phyloP scores from a whole-genome alignment of 1,284 basidiomycete species.

The Uromyces viciae-fabae region DNA sequence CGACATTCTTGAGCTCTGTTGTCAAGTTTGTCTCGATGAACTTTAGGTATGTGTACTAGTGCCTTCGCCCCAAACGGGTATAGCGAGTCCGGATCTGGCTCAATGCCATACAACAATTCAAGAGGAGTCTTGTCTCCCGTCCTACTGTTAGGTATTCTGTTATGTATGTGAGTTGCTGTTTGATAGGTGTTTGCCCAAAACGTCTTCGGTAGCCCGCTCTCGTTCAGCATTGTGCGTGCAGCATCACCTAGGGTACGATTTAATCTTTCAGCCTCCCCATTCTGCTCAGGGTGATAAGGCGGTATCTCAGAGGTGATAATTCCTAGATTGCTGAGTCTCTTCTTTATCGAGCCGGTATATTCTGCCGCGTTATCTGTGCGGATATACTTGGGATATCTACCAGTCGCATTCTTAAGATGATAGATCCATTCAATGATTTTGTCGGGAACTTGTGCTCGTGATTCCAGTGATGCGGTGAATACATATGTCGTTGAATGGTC shows the following conservation, averaged over 20 bases:
- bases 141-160: background rate
- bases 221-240: background rate
- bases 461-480: background rate
- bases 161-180: background rate
- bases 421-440: background rate
- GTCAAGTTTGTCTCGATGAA: background rate
- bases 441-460: background rate
- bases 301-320: background rate
- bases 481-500: background rate
- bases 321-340: background rate
- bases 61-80: slow-evolving; percentile 9
- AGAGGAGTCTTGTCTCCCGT: background rate
- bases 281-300: background rate
- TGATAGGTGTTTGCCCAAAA: background rate
- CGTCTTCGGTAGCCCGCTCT: background rate
- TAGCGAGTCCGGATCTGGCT: background rate
- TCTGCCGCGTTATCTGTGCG: background rate
- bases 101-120: background rate
- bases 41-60: background rate
- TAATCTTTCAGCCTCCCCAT: background rate
- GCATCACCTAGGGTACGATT: background rate
- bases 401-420: background rate
- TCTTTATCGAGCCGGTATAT: background rate
- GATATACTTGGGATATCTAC: background rate
- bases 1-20: background rate